These are phyloP conservation scores for Pseudocohnilembus persalinus DNA, from an alignment of 169 alveolate species.

Conservation along the genomic window DNA sequence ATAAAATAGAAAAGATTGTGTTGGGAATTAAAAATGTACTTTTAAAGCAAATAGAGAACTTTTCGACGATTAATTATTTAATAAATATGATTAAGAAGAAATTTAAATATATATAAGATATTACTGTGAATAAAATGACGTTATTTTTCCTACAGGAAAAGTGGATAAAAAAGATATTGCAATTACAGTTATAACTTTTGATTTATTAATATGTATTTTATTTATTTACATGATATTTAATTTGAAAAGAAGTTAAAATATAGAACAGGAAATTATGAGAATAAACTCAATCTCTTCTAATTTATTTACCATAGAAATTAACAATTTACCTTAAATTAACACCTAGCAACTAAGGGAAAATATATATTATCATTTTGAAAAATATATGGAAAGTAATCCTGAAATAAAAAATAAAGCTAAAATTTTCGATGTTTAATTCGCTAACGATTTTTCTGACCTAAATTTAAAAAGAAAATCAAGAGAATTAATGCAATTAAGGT, in stretches of 20 bases:
- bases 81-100: no score
- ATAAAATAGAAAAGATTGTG: background rate
- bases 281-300: background rate
- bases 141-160: no score
- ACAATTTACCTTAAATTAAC: background rate
- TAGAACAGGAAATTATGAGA: background rate
- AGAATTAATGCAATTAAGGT: background rate
- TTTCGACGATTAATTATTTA: background rate
- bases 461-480: background rate
- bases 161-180: background rate
- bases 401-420: background rate
- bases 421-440: background rate
- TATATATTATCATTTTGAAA: background rate
- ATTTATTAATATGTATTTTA: background rate
- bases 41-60: background rate
- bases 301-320: background rate
- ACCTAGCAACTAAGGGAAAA: background rate
- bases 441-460: background rate
- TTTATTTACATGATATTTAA: background rate
- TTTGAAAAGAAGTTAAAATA: background rate
- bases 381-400: no score
- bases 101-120: no score
- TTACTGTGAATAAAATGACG: background rate
- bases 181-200: background rate
- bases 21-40: background rate